Evolutionary conservation across 108 stramenopile species (phyloP), one percentile per base, ranked within the genome.

Genomic region (Fragilaria radians): DNA sequence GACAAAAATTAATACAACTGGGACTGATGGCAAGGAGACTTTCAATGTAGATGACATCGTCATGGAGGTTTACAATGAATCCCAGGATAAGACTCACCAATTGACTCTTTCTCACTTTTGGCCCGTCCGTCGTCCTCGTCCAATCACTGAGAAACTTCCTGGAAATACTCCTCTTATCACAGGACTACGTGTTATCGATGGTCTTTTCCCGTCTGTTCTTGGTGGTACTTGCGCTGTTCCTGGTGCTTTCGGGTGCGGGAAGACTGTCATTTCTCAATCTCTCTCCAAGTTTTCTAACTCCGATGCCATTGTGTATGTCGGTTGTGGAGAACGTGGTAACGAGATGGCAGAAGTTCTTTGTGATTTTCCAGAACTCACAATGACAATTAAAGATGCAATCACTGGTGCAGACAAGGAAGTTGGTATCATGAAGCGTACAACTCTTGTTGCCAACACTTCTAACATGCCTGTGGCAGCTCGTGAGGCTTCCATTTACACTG

Each of bases 391-490:
- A 36, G 95, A 93, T 63, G 80, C 84, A 23, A 63, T 71, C 25
- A 76, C 78, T 48, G 94, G 94, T 32, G 68, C 78, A 57, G 83
- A 86, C 34, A 88, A 87, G 68, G 95, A 98, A 74, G 97, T 98
- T 54, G 96, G 95, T 53, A 97, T 99, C 86, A 99, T 99, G 99
- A 93, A 98, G 83, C 97, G 99, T 59, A 99, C 99, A n/a, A 89
- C 94, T 31, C 84, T 99, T 47, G 97, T 99, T 62, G 99, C 99
- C 66, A 99, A 99, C 80, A 99, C 99, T 27, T 98, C 97, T 59
- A 99, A 99, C 95, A 99, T 99, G 99, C 99, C 99, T 57, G 99
- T 99, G 71, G 99, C 99, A 52, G 99, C 99, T 28, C 96, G 99
- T 70, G 99, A 99, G 88, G 99, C 99, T 5, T 96, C 94, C 54